Percentiles rank a stretch among this genome's conserved stretches.
These are phyloP conservation scores for Skeletonema tropicum DNA, from an alignment of 108 stramenopile genomes.

Conservation along the genomic window DNA sequence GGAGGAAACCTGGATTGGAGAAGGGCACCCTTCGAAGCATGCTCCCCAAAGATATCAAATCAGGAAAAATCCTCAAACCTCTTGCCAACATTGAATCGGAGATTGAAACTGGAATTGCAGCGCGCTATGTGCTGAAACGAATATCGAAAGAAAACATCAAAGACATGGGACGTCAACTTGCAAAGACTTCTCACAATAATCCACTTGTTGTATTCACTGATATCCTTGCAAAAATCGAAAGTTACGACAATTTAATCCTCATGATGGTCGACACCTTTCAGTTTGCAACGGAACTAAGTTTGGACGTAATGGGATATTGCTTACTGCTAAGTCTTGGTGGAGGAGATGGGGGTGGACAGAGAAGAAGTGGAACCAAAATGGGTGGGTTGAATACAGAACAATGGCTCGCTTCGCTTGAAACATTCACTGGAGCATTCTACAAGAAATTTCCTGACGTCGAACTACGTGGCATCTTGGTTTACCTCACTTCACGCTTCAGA, in stretches of 20 bases:
- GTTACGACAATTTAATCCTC: conserved; percentile 93
- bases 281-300: conserved; percentile 74
- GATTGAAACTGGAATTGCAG: conserved; percentile 74
- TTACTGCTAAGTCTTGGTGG: conserved; percentile 76
- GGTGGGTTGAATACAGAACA: conserved; percentile 88
- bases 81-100: conserved; percentile 69
- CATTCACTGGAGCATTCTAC: conserved; percentile 85
- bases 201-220: conserved; percentile 87
- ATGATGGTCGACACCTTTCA: conserved; percentile 91
- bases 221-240: conserved; percentile 91
- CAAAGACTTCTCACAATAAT: conserved; percentile 84
- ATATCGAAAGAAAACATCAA: conserved; percentile 89
- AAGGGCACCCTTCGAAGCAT: conserved; percentile 48
- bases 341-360: conserved; percentile 42
- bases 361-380: conserved; percentile 56
- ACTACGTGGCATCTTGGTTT: conserved; percentile 73
- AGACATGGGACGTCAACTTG: conserved; percentile 74
- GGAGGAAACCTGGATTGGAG: conserved; percentile 76
- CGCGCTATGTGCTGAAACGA: conserved; percentile 82
- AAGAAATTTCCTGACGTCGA: conserved; percentile 77
- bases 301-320: conserved; percentile 89
- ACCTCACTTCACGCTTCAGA: conserved; percentile 62
- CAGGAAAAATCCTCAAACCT: conserved; percentile 52
- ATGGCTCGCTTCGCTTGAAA: conserved; percentile 87
- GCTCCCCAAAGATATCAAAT: conserved; percentile 20